Base-by-base conservation (phyloP, 257 asterid species). In the Gentiana dahurica region DNA sequence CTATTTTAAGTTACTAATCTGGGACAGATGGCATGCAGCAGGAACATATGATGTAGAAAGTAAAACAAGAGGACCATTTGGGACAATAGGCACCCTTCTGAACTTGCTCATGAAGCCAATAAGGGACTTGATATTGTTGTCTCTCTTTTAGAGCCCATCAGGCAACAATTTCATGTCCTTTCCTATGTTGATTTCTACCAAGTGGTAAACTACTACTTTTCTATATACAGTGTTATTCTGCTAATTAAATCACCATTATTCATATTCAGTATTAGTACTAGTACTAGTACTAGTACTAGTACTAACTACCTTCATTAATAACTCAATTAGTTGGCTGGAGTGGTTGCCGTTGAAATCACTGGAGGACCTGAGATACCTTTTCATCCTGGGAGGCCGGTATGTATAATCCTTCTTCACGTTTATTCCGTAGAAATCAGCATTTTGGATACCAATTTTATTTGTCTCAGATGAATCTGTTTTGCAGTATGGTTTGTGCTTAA, bases 291-390 rank as follows among this genome's bases (percentile, higher is more conserved):
- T 39, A 5, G 2, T 15, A 39, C 8, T 39, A 39, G 5, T 39
- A 39, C 8, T 0, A 4, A 39, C 2, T 57, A 1, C 6, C 39
- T 8, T 35, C 41, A 13, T 39, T 39, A 43, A 10, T 0, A 3
- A 9, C 8, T 39, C 45, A 39, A 39, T 39, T 9, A 85, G 94
- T 65, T 88, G 65, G 95, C 88, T 61, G 95, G 95, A 63, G 76
- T 81, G 62, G 97, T 88, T 61, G 98, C 95, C 39, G 96, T 90
- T 58, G 96, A 90, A 75, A 71, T 87, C 13, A 84, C 98, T 4
- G 96, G 97, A 35, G 97, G 95, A 54, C 97, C 97, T 15, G 97
- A 88, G 15, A 68, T 89, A 59, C 95, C 93, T 49, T 85, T 88
- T 67, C 86, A 82, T 66, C 94, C 94, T 2, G 95, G 95, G 55